Base-by-base conservation (phyloP, 768 basidiomycete genomes). In the Kockovaella imperatae region DNA sequence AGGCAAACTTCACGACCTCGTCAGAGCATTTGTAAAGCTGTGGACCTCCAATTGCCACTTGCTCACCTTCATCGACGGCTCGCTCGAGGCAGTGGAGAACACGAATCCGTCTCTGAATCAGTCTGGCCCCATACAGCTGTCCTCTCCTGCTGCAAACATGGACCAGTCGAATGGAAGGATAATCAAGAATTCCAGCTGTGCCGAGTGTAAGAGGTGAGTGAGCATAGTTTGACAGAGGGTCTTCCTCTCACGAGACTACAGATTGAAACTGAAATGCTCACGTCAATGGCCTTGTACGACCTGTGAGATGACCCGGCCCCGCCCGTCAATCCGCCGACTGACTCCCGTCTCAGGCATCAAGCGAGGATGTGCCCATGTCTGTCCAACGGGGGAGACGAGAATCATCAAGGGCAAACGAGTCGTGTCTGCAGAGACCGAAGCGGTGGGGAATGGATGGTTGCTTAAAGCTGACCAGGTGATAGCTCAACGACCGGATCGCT, bases 251-350 rank as follows among this genome's bases (percentile, higher is more conserved):
- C 20, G 10, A 20, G 10, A 20, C 8, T 21, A n/a, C 40, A 42
- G 40, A 26, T 26, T 42, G 21, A 42, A 42, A 26, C 24, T 42
- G 23, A 42, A 42, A 20, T 42, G 40, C 40, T 42, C 40, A 18
- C 24, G 20, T 14, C 13, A 14, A 6, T 42, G 40, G 40, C 40
- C 40, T 25, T 42, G 40, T 28, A 26, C 24, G 24, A 26, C 40
- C 5, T 42, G 40, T 42, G 25, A 25, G 40, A 14, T 7, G 11
- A 20, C n/a, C n/a, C n/a, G 13, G 36, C 8, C 8, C 36, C 11
- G 24, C 10, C 14, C 13, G 40, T 7, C 8, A 13, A 21, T 39
- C 8, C 20, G 40, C 40, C 10, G 10, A 6, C 23, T 25, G 18
- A 25, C 6, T 21, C 25, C 18, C 20, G 6, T 25, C 18, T 26